Conservation (phyloP, 2,329 filamentous ascomycete genomes). For the Diaporthe sp. region DNA sequence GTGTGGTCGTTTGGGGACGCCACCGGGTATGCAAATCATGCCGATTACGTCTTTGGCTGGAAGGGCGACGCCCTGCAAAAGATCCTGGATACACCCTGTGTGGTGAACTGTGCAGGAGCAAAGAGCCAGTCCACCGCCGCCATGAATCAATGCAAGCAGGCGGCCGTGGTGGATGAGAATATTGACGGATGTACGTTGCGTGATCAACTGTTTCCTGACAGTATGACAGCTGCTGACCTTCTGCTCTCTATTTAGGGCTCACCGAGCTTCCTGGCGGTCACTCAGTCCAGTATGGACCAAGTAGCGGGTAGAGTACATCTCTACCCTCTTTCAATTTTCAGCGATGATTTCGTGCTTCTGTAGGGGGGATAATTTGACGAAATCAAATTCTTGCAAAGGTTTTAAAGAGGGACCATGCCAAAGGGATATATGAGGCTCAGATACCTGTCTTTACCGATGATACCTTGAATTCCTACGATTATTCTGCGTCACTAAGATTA, state of each 20-base stretch:
- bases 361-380: neutral
- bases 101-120: conserved; percentile 46
- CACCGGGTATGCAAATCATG: conserved; percentile 52
- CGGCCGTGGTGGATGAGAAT: conserved; percentile 45
- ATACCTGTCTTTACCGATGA: neutral
- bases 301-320: neutral
- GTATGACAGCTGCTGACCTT: neutral
- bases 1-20: conserved; percentile 48
- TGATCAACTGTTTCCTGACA: neutral
- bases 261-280: conserved; percentile 22
- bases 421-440: neutral
- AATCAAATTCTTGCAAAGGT: neutral
- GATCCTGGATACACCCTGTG: conserved; percentile 46
- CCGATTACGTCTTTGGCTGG: conserved; percentile 51
- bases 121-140: conserved; percentile 46
- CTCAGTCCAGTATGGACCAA: neutral
- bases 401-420: neutral
- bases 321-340: neutral
- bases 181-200: conserved; percentile 48
- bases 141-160: conserved; percentile 45
- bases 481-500: too few species aligned
- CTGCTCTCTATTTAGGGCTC: conserved; percentile 5
- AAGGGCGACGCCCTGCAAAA: conserved; percentile 48
- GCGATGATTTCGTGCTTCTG: neutral
- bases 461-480: neutral